phyloP scores from a whole-genome alignment of 306 rosid species.

The Alnus rubra region DNA sequence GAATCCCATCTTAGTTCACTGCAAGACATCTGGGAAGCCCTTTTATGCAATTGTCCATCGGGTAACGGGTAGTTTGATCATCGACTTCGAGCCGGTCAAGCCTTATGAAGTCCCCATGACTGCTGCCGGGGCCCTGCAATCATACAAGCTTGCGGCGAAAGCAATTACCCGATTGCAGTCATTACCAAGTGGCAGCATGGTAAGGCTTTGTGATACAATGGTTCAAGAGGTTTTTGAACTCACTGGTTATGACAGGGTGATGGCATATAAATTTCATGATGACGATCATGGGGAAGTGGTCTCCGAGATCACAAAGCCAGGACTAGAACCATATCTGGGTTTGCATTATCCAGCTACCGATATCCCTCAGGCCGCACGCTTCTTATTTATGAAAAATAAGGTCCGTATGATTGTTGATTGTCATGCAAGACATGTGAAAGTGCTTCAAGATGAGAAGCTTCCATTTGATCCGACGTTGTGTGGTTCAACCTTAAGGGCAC shows the following conservation, averaged over 20 bases:
- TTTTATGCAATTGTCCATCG: slow-evolving; percentile 87
- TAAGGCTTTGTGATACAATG: slow-evolving; percentile 90
- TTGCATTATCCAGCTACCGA: slow-evolving; percentile 96
- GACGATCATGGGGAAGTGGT: slow-evolving; percentile 97
- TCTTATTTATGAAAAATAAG: slow-evolving; percentile 86
- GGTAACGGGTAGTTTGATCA: slow-evolving; percentile 77
- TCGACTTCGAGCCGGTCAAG: slow-evolving; percentile 95
- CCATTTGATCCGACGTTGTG: slow-evolving; percentile 77
- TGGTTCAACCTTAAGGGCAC: slow-evolving; percentile 91
- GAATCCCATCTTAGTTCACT: slow-evolving; percentile 91
- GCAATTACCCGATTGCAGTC: slow-evolving; percentile 86
- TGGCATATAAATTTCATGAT: slow-evolving; percentile 97
- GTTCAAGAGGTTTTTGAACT: slow-evolving; percentile 95
- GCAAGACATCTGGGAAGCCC: slow-evolving; percentile 96
- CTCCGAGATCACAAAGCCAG: slow-evolving; percentile 78
- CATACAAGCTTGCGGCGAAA: slow-evolving; percentile 93
- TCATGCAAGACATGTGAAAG: slow-evolving; percentile 70
- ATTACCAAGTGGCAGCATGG: slow-evolving; percentile 89
- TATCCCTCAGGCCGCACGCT: slow-evolving; percentile 92
- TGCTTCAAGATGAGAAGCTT: slow-evolving; percentile 81
- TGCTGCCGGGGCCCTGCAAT: slow-evolving; percentile 91
- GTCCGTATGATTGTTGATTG: slow-evolving; percentile 97
- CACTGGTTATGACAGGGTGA: slow-evolving; percentile 97
- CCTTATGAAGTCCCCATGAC: slow-evolving; percentile 89
- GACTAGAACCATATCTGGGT: slow-evolving; percentile 83